Base-by-base conservation (phyloP, 2,329 filamentous ascomycete species). In the Onygena corvina region DNA sequence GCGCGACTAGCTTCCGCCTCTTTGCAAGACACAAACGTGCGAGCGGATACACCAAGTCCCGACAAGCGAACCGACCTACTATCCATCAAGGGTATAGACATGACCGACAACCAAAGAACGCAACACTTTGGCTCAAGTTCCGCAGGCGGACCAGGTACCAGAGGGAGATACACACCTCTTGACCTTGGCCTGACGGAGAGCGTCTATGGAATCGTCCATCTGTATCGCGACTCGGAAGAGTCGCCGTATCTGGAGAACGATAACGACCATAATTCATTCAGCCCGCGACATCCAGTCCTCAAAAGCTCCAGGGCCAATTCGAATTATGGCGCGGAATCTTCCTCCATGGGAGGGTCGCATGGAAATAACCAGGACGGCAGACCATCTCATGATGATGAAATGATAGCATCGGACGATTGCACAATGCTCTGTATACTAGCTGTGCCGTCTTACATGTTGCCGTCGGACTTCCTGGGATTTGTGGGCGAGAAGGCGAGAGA, bases 371-470 rank as follows among this genome's bases (percentile, higher is more conserved):
- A n/a, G 4, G 33, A n/a, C 16, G 16, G 33, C 12, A 36, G 12
- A 5, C 12, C 35, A 5, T 40, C 35, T 6, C 11, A 20, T 8
- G 20, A n/a, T n/a, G 42, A 33, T 9, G 42, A 20, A 11, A n/a
- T 12, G 7, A n/a, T 31, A 11, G 21, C 44, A 11, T 27, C 30
- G 29, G 76, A 80, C 27, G 80, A 86, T 51, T 93, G 85, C 63
- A 92, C 85, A 2, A 94, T 86, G 0, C 68, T 98, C 12, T 96
- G 92, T 64, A 90, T 98, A 55, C 81, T 94, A 23, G 89, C 90
- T 3, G 90, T 98, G 11, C 92, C 92, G 4, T 92, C 85, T 25
- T 96, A 95, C 65, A 83, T 96, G 70, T 86, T 86, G 5, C 85
- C 89, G 0, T 84, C 84, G 4, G 90, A 96, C 61, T 86, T 98